Evolutionary conservation across 306 rosid genomes (phyloP).

Genomic region (Cucurbita argyrosperma): DNA sequence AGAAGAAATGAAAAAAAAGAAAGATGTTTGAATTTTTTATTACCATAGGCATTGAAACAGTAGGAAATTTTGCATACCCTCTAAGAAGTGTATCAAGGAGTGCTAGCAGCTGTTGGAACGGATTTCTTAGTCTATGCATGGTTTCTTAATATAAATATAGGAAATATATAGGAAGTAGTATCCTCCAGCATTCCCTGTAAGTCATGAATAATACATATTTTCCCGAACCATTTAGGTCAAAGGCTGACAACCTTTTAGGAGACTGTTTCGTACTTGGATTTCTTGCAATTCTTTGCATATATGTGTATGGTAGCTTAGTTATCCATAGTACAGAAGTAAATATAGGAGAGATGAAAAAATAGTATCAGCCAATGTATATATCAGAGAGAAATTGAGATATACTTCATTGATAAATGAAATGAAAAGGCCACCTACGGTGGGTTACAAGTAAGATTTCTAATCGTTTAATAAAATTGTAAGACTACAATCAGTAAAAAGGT

Average conservation of each 20-base stretch:
- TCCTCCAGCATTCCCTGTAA: not conserved
- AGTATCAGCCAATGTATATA: too few species aligned
- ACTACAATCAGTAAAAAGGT: not conserved
- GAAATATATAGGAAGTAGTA: not conserved
- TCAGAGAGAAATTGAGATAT: too few species aligned
- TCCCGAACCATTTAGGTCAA: not conserved
- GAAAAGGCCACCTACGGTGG: not conserved
- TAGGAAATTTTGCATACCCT: not conserved
- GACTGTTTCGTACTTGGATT: not conserved
- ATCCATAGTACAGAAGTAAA: not conserved
- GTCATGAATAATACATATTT: not conserved
- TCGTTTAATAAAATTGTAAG: not conserved
- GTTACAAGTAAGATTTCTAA: not conserved
- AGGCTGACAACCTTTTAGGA: not conserved
- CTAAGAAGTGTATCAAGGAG: not conserved
- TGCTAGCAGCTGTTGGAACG: not conserved
- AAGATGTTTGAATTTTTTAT: not conserved
- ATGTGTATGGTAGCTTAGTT: not conserved
- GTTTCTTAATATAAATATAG: not conserved
- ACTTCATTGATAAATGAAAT: not conserved
- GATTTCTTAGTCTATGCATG: not conserved
- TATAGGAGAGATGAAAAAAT: too few species aligned
- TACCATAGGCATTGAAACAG: not conserved
- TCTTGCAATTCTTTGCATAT: not conserved
- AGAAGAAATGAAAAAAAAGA: not conserved